Evolutionary conservation across 352 stramenopile genomes (phyloP).

Genomic region (Achlya hypogyna): DNA sequence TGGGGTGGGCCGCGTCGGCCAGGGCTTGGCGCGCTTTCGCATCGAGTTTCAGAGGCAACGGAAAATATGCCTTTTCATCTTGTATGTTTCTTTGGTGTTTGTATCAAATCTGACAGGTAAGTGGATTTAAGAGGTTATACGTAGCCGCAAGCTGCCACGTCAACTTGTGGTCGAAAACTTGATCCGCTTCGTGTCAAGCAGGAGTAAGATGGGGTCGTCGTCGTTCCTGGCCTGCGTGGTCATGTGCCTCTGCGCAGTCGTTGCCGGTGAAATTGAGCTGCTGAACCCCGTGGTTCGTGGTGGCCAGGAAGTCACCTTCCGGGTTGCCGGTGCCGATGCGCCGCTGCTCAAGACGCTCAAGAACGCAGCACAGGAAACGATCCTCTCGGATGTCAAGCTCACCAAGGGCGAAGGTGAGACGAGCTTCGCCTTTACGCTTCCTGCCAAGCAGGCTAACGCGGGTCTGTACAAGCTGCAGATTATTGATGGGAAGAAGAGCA

Average conservation of each 20-base stretch:
- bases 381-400: slow-evolving; percentile 1
- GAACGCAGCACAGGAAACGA: neutral
- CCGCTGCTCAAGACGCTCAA: slow-evolving; percentile 12
- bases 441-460: neutral
- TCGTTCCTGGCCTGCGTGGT: neutral
- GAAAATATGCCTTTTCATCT: neutral
- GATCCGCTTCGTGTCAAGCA: neutral
- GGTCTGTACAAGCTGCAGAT: slow-evolving; percentile 16
- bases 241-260: neutral
- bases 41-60: neutral
- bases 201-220: neutral
- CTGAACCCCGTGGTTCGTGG: slow-evolving; percentile 9
- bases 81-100: neutral
- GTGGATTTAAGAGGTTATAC: neutral
- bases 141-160: neutral
- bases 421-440: neutral
- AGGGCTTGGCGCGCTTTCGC: neutral
- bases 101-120: neutral
- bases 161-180: slow-evolving; percentile 11
- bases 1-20: neutral
- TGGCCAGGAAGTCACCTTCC: neutral
- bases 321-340: neutral
- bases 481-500: slow-evolving; percentile 12
- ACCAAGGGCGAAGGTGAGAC: neutral
- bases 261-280: neutral